Base-by-base conservation (phyloP, 345 rosid genomes). In the Aegle marmelos region DNA sequence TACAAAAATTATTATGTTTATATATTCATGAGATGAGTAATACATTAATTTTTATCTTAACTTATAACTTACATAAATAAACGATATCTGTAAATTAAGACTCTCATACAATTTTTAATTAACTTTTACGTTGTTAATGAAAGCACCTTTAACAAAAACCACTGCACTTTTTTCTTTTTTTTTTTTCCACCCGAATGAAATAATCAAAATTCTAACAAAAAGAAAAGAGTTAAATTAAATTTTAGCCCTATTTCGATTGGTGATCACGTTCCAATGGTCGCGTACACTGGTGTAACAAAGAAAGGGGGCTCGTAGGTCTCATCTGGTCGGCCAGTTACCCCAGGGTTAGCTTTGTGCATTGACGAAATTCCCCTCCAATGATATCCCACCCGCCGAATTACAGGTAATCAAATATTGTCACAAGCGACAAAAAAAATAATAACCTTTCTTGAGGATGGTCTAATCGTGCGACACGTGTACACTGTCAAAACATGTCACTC, bases 251-350 rank as follows among this genome's bases (percentile, higher is more conserved):
- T 5, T 22, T 58, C 61, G 61, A 8, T 24, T 65, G 45, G 9
- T 0, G 16, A 0, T 6, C 69, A 34, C 69, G 69, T 6, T 7
- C 69, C 48, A 8, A 21, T 19, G 21, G 9, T 65, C 69, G 69
- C 69, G 27, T 65, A 4, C 45, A 14, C 45, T 4, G 21, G 31
- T 28, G 21, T 3, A 45, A 3, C 16, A 45, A 2, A 10, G 48
- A 45, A 16, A 50, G 4, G 50, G 28, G 24, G 5, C 2, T 7
- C 36, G 28, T 14, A 7, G 7, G 53, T n/a, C 68, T 66, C 39
- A 31, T 67, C 78, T 24, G 82, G 82, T 72, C 72, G 73, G 83
- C 82, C 73, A 78, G 37, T 72, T 48, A 16, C 75, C 59, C n/a
- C 16, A 33, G 16, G 81, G 72, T 36, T 76, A 62, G 70, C 80